Evolutionary conservation across 352 stramenopile genomes (phyloP), one percentile per base, ranked within the genome.

Genomic region (Globisporangium cystogenes): DNA sequence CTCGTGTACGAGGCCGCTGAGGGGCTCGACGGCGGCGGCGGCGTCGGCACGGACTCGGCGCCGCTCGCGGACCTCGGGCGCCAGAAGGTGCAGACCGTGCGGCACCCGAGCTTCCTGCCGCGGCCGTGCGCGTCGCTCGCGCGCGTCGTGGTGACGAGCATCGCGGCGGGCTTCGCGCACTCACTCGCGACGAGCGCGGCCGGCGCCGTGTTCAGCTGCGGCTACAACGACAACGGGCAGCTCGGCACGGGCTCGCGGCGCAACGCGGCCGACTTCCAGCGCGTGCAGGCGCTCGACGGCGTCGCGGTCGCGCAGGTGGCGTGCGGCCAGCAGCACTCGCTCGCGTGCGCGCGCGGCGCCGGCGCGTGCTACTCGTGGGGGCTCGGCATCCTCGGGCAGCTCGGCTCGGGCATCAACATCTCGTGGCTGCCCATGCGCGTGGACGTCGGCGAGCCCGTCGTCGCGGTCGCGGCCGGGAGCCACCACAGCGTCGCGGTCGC

Each of bases 161-260:
- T 84, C 43, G 67, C 78, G 0, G 82, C 82, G 0, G 82, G 82
- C n/a, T 90, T 90, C 48, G 82, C 79, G 0, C 82, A 93, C 54
- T 90, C 77, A 16, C 48, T 93, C 45, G 79, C 76, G 3, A 72
- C 74, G 12, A 87, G 65, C n/a, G 68, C 56, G 4, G 57, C 68
- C 0, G 82, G 82, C 1, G 44, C 62, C 1, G 75, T 83, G 7
- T 90, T 84, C 42, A 86, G 73, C 52, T 93, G 82, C 37, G 82
- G 82, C 16, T 93, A 93, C 79, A 93, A 93, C 49, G 82, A 93
- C 59, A 88, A 86, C 51, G 79, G 82, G 12, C 82, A 93, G 52
- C 60, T 93, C 3, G 82, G 82, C 7, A 64, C 81, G 3, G 79
- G 79, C 29, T 81, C 77, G 46, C 64, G 77, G 33, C 77, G 78